A percentile compares a stretch with the other conserved stretches of the same genome.
phyloP scores from a whole-genome alignment of 208 protist species.

The Jaenimonas drosophilae region DNA sequence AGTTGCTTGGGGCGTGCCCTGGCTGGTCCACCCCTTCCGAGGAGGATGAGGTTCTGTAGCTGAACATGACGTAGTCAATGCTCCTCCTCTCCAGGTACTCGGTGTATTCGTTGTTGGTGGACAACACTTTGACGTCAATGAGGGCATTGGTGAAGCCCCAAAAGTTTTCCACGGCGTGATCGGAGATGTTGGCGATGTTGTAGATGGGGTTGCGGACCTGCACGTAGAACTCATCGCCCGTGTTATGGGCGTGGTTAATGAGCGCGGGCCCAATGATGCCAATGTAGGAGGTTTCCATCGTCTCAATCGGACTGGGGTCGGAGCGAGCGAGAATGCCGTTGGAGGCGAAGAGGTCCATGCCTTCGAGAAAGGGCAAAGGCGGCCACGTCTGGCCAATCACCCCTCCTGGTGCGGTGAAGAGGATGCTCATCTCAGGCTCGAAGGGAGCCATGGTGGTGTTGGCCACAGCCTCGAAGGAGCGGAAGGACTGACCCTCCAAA shows the following conservation, averaged over 20 bases:
- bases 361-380: too few relatives aligned
- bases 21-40: too few relatives aligned
- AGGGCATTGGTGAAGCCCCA: constrained; percentile 51
- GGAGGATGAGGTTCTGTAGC: not conserved
- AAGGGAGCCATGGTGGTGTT: not conserved
- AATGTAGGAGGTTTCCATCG: too few relatives aligned
- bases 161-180: constrained; percentile 18
- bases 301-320: too few relatives aligned
- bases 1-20: too few relatives aligned
- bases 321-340: too few relatives aligned
- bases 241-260: too few relatives aligned
- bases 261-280: too few relatives aligned
- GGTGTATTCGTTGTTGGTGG: constrained; percentile 13
- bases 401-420: not conserved
- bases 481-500: constrained; percentile 3
- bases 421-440: too few relatives aligned
- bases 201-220: too few relatives aligned
- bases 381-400: not conserved
- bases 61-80: constrained; percentile 53
- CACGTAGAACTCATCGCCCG: too few relatives aligned
- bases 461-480: constrained; percentile 4
- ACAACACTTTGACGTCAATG: constrained; percentile 27
- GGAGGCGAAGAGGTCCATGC: too few relatives aligned
- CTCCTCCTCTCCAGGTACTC: constrained; percentile 1
- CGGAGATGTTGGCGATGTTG: constrained; percentile 7